A percentile compares a stretch with the other conserved stretches of the same genome.
phyloP scores from a whole-genome alignment of 345 rosid genomes.

The Raphanus sativus region DNA sequence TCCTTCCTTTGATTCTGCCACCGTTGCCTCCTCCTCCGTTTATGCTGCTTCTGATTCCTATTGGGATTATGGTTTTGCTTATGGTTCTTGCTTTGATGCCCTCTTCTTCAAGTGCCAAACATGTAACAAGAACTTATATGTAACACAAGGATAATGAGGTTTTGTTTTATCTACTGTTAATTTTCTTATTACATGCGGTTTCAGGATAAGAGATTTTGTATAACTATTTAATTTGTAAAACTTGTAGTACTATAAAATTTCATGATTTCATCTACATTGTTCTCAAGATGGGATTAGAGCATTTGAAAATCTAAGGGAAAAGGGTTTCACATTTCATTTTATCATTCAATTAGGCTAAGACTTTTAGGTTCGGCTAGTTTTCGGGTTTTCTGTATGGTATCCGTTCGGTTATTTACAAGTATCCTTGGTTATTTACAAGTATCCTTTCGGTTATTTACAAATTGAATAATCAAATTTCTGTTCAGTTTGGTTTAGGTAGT shows the following conservation, averaged over 20 bases:
- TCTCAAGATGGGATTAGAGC: neutral
- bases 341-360: neutral
- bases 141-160: slow-evolving; percentile 9
- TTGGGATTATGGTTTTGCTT: slow-evolving; percentile 64
- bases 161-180: neutral
- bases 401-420: too few species aligned
- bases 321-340: neutral
- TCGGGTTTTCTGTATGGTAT: neutral
- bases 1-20: slow-evolving; percentile 77
- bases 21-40: slow-evolving; percentile 90
- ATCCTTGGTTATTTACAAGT: too few species aligned
- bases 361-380: neutral
- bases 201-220: slow-evolving; percentile 26
- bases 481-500: neutral
- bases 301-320: neutral
- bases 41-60: slow-evolving; percentile 70
- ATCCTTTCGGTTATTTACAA: too few species aligned
- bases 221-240: slow-evolving; percentile 22
- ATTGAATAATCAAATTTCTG: too few species aligned
- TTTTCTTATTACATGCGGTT: slow-evolving; percentile 8
- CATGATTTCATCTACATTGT: neutral
- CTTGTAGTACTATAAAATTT: slow-evolving; percentile 2
- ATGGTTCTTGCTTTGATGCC: slow-evolving; percentile 78
- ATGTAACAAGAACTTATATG: slow-evolving; percentile 26
- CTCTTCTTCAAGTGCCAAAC: slow-evolving; percentile 31